phyloP scores from a whole-genome alignment of 2,329 filamentous ascomycete genomes.

The Bipolaris sorokiniana region DNA sequence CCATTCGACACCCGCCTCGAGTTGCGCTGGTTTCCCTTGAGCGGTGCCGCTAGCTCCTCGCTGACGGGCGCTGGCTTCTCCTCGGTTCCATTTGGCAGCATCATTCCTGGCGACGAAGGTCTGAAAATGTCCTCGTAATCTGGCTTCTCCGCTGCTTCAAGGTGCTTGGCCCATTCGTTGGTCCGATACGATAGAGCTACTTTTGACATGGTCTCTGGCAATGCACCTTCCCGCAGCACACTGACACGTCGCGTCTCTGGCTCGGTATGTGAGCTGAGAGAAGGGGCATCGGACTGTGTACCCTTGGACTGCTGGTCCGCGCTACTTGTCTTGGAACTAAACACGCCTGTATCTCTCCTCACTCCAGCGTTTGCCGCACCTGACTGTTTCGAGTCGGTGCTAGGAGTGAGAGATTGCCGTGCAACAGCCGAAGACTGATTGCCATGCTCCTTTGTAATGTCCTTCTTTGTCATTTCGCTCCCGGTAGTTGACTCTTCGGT shows the following conservation, averaged over 20 bases:
- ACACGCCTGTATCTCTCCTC: conserved; percentile 29
- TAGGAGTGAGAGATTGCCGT: conserved; percentile 31
- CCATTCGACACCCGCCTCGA: conserved; percentile 36
- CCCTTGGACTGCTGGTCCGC: conserved; percentile 48
- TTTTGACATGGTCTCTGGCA: conserved; percentile 75
- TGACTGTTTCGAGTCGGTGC: conserved; percentile 38
- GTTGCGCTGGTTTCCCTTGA: conserved; percentile 24
- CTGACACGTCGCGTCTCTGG: conserved; percentile 51
- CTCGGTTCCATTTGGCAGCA: conserved; percentile 43
- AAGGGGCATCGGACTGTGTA: conserved; percentile 43
- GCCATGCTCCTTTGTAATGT: background rate
- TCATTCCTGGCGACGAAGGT: conserved; percentile 52
- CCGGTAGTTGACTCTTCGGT: background rate
- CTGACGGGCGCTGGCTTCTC: conserved; percentile 63
- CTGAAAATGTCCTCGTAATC: conserved; percentile 66
- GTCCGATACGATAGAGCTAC: conserved; percentile 85
- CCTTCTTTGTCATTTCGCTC: background rate
- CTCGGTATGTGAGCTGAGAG: conserved; percentile 35
- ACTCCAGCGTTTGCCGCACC: conserved; percentile 20
- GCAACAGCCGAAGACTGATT: background rate
- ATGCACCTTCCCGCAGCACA: conserved; percentile 55
- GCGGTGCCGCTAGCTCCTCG: conserved; percentile 34
- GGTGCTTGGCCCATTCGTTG: conserved; percentile 95
- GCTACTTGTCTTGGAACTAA: conserved; percentile 24
- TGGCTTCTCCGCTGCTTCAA: conserved; percentile 76